Conservation (phyloP, 1,284 basidiomycete species). For the Tremellales sp. region DNA sequence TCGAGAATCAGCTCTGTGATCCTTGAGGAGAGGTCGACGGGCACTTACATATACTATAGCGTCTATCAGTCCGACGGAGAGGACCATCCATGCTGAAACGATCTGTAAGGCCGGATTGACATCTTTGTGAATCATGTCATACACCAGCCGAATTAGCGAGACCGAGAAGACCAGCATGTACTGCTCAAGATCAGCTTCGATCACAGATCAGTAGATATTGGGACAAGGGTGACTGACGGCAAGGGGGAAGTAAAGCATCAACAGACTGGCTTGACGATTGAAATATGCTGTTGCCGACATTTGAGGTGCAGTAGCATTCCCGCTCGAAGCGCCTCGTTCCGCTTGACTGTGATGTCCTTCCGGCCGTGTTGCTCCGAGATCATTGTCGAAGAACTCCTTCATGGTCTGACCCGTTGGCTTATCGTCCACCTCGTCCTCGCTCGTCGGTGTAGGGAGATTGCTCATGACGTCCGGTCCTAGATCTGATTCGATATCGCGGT, state of each 20-base stretch:
- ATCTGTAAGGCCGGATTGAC: constrained; percentile 25
- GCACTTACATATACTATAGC: constrained; percentile 37
- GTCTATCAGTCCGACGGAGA: constrained; percentile 40
- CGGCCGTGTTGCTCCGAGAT: constrained; percentile 8
- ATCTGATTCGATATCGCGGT: neutral
- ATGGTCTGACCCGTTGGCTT: constrained; percentile 18
- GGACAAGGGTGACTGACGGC: constrained; percentile 26
- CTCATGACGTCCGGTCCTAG: neutral
- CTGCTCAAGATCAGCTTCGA: constrained; percentile 14
- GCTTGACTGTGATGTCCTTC: constrained; percentile 5
- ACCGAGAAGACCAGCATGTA: constrained; percentile 42
- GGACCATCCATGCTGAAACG: constrained; percentile 35
- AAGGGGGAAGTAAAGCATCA: constrained; percentile 47
- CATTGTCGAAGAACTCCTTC: constrained; percentile 35
- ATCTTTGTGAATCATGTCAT: constrained; percentile 35
- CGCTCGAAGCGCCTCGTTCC: constrained; percentile 2
- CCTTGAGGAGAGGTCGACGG: neutral
- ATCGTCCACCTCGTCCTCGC: neutral
- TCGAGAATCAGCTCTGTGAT: neutral
- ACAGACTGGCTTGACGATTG: constrained; percentile 44
- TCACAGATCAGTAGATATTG: neutral
- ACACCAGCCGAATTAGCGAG: constrained; percentile 38
- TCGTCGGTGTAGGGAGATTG: neutral
- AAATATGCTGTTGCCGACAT: constrained; percentile 42
- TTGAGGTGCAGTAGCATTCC: constrained; percentile 3